Percentiles rank a stretch among this genome's conserved stretches.
These are phyloP conservation scores for Lablab purpureus DNA, from an alignment of 306 rosid genomes.

Conservation along the genomic window DNA sequence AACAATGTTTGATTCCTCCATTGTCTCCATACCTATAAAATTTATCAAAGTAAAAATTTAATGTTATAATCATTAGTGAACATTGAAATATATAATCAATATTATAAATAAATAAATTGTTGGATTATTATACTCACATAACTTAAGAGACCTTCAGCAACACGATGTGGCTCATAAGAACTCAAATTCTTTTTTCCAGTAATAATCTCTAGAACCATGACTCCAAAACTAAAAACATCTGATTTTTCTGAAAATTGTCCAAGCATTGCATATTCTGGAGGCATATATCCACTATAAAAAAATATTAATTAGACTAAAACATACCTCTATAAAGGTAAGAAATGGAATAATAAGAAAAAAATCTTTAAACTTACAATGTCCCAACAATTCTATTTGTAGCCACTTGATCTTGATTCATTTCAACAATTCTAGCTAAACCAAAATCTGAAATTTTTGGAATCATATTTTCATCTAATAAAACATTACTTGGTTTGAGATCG, in stretches of 20 bases:
- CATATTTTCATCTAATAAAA: too few relatives aligned
- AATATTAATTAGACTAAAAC: not conserved
- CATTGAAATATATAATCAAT: too few relatives aligned
- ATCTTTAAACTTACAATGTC: not conserved
- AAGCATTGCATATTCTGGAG: not conserved
- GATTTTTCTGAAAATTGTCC: not conserved
- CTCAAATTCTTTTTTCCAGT: not conserved
- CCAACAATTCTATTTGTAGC: not conserved
- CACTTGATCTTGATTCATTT: not conserved
- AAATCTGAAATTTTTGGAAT: too few relatives aligned
- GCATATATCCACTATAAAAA: not conserved
- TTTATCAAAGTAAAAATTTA: not conserved
- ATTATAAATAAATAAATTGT: too few relatives aligned
- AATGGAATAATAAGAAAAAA: not conserved
- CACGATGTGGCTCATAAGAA: not conserved
- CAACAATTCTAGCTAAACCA: not conserved
- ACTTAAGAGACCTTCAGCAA: not conserved
- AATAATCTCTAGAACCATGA: not conserved
- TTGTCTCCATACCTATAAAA: too few relatives aligned
- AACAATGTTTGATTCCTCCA: not conserved
- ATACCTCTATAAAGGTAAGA: not conserved
- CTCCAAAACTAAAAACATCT: not conserved
- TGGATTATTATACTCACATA: not conserved
- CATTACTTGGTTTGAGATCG: too few relatives aligned
- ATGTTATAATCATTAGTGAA: too few relatives aligned